A percentile compares a stretch with the other conserved stretches of the same genome.
Conservation (phyloP, 1,139 yeast species). For the Yamadazyma pseudoaaseri region DNA sequence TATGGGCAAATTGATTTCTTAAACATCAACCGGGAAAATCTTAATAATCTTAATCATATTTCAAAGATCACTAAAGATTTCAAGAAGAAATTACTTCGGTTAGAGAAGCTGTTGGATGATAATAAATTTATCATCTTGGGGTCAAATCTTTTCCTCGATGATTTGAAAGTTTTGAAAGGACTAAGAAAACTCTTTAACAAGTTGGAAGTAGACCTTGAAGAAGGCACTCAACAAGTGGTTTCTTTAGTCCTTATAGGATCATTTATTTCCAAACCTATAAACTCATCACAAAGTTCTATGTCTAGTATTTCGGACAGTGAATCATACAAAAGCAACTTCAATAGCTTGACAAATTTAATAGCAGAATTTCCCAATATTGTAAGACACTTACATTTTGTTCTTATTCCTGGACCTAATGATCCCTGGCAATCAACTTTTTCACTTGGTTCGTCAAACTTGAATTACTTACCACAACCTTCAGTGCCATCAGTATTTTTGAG, state of each 20-base stretch:
- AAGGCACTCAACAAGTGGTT: slow-evolving; percentile 44
- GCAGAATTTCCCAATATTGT: slow-evolving; percentile 33
- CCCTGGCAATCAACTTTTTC: slow-evolving; percentile 85
- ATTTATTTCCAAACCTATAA: slow-evolving; percentile 65
- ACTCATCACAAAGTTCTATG: slow-evolving; percentile 41
- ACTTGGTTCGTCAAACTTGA: slow-evolving; percentile 58
- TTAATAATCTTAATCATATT: slow-evolving; percentile 18
- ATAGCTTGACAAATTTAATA: slow-evolving; percentile 61
- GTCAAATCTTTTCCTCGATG: slow-evolving; percentile 67
- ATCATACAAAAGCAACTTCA: slow-evolving; percentile 72
- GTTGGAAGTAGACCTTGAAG: slow-evolving; percentile 42
- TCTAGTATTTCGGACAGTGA: slow-evolving; percentile 44
- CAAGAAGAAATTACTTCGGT: slow-evolving; percentile 49
- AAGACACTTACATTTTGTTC: slow-evolving; percentile 46
- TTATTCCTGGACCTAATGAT: slow-evolving; percentile 88
- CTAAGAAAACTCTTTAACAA: slow-evolving; percentile 55
- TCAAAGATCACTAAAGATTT: slow-evolving; percentile 60
- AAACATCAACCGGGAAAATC: slow-evolving; percentile 48
- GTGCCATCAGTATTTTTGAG: slow-evolving; percentile 72
- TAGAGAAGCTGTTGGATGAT: slow-evolving; percentile 55
- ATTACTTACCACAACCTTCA: slow-evolving; percentile 66
- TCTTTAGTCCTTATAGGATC: slow-evolving; percentile 54
- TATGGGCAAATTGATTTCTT: slow-evolving; percentile 80
- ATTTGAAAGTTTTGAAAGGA: slow-evolving; percentile 55
- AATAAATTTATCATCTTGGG: slow-evolving; percentile 73